Base-by-base conservation (phyloP, 352 stramenopile genomes). In the Globisporangium irregulare region DNA sequence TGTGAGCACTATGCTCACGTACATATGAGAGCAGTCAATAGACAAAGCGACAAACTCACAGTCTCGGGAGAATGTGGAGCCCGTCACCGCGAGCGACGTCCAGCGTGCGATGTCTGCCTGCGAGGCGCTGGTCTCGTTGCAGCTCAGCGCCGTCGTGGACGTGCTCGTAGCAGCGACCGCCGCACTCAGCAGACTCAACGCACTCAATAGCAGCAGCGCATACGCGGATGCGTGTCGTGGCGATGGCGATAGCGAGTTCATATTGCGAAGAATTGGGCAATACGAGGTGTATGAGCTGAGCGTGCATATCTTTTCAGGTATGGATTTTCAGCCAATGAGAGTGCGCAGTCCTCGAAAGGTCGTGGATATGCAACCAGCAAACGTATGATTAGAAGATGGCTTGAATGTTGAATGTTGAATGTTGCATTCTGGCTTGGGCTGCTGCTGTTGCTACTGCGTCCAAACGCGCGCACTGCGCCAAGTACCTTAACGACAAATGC, bases 31-130 rank as follows among this genome's bases (percentile, higher is more conserved):
- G 3, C 7, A 36, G 15, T 0, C 69, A 12, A n/a, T 48, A 20
- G 41, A 50, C 41, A 50, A 50, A n/a, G 41, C 4, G 41, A n/a
- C 41, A 18, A n/a, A 61, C 56, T 6, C 25, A 91, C 84, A 92
- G 59, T 92, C 82, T n/a, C 84, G 71, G 0, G 84, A 88, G 76
- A 90, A 89, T 0, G 79, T 85, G 55, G 89, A 71, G 25, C 58
- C 59, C 2, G 57, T 75, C 22, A 82, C 73, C 0, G 74, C 72
- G 12, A 80, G 27, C n/a, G 74, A 56, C n/a, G 73, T 81, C 84
- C 84, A 92, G 25, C 84, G 79, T 41, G 25, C 62, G 60, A 87
- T 75, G 12, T 53, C 71, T 20, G 74, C 75, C 63, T 91, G 84
- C 25, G 70, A 73, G 34, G 59, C 56, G 48, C 64, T 74, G n/a